Evolutionary conservation across 306 rosid species (phyloP), one percentile per base, ranked within the genome.

Genomic region (Echinosophora koreensis): DNA sequence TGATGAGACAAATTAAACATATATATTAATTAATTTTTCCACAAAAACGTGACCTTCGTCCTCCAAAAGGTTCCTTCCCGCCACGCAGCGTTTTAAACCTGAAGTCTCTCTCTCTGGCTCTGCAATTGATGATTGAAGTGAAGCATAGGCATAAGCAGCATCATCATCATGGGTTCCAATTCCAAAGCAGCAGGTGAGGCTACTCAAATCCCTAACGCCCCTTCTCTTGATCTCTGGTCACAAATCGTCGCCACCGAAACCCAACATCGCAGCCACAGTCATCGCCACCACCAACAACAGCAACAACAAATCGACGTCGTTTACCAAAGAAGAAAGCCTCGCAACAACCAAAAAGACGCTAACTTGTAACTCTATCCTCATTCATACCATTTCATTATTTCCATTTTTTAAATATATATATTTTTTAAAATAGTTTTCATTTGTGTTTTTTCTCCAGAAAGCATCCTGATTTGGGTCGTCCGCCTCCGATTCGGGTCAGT

Each of bases 241-340:
- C 80, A 90, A 81, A 76, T 92, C 30, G 46, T 82, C 0, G 88
- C 57, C 14, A n/a, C 65, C 0, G 92, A 86, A 66, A 63, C 52
- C 44, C 88, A 58, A 74, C 66, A 12, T 35, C 81, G 44, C 30
- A 2, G 34, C n/a, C 3, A 34, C 32, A 30, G 22, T 22, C 22
- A 22, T 1, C 22, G 22, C 41, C 81, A 50, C 30, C 3, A 42
- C 8, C 3, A 34, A 12, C 49, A n/a, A 3, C 72, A 55, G 3
- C 69, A 78, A 13, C 84, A 42, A 49, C 41, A 76, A 44, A 72
- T 66, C 27, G 91, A 78, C 69, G 90, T 57, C 32, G 59, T 95
- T 81, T 92, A 89, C 80, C 78, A 87, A 27, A 82, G 97, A 65
- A 87, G 89, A 92, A 87, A 85, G 12, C 74, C 88, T 38, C 75